Base-by-base conservation (phyloP, 257 asterid species). In the Solanum bulbocastanum region DNA sequence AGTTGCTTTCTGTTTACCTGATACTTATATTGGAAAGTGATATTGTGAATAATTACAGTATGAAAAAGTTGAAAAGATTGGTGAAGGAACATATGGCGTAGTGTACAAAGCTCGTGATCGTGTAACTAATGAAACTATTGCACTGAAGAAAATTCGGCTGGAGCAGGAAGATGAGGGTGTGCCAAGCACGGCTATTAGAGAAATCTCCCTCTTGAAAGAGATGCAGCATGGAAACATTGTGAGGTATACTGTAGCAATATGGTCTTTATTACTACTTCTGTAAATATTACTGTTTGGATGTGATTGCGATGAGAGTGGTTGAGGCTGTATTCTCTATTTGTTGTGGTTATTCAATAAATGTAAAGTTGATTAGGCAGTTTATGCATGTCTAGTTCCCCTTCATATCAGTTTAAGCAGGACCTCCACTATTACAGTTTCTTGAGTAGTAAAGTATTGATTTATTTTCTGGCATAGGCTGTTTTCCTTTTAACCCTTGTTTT, bases 151-250 rank as follows among this genome's bases (percentile, higher is more conserved):
- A 92, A 96, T 96, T 89, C 94, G 99, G 33, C 93, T 96, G 89
- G 98, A 96, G 94, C 98, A 96, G 91, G 99, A 96, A 87, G 99
- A 96, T 87, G 99, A 96, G 90, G 99, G 99, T 73, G 99, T 96
- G 33, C 99, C 99, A 13, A 96, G 98, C 91, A 96, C 98, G 4
- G 98, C 99, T 87, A 96, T 96, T 73, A 92, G 98, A 90, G 99
- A 95, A 92, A 96, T 96, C 68, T 96, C 99, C 22, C 96, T 96
- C 56, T 88, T 96, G 92, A 95, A 96, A 89, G 99, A 96, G 94
- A 96, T 96, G 99, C 98, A 96, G 85, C 99, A 96, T 87, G 98
- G 92, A 68, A 96, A 95, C 88, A 95, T 96, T 37, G 99, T 96
- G 36, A 94, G 95, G 99, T 96, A 90, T 22, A 40, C 62, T 78